Conservation (phyloP, 176 grass and related monocot species). For the Triticum monococcum region DNA sequence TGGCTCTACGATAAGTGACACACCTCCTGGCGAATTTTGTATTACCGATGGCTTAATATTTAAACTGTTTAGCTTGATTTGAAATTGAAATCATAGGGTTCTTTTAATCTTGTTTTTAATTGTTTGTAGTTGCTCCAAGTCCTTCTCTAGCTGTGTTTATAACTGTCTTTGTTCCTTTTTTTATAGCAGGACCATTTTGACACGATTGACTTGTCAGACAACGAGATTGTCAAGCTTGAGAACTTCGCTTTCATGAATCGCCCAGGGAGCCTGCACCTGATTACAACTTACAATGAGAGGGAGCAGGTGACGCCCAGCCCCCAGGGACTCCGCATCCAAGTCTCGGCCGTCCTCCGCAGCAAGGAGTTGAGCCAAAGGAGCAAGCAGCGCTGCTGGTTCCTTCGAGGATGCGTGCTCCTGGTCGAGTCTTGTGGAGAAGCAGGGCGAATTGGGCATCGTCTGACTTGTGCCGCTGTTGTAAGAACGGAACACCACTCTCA, state of each 20-base stretch:
- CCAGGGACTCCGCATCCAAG: too few species aligned
- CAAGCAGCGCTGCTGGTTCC: too few species aligned
- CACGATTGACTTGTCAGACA: slow-evolving; percentile 91
- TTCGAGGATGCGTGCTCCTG: too few species aligned
- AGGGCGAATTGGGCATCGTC: too few species aligned
- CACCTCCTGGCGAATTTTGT: not conserved
- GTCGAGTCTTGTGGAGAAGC: too few species aligned
- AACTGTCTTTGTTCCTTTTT: slow-evolving; percentile 5
- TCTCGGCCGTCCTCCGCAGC: too few species aligned
- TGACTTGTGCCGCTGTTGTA: too few species aligned
- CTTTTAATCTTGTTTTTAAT: not conserved
- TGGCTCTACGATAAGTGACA: too few species aligned
- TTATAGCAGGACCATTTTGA: slow-evolving; percentile 92
- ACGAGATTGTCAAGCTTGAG: slow-evolving; percentile 99
- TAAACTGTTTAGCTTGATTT: not conserved
- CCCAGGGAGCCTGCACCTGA: not conserved
- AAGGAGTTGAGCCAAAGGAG: too few species aligned
- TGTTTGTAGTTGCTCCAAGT: slow-evolving; percentile 1
- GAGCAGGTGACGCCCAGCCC: too few species aligned
- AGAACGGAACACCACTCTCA: too few species aligned
- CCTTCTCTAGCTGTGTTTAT: slow-evolving; percentile 17
- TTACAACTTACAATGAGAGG: too few species aligned
- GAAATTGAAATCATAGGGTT: not conserved
- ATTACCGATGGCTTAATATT: not conserved
- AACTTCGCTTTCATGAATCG: slow-evolving; percentile 94